phyloP scores from a whole-genome alignment of 116 monocot genomes.

The Zostera marina region DNA sequence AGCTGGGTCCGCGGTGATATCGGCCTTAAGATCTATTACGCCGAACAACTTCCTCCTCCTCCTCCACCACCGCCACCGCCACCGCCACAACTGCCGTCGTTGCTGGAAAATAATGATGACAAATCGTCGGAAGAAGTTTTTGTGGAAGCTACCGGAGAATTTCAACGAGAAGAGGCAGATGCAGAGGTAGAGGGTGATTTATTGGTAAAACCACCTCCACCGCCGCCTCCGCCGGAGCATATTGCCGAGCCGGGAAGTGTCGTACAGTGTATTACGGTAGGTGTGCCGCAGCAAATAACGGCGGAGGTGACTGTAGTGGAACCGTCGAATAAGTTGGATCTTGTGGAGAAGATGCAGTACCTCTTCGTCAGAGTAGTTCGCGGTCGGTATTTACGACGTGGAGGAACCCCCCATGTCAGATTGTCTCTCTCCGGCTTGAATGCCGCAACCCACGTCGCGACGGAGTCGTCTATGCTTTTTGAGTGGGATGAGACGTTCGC shows the following conservation, averaged over 20 bases:
- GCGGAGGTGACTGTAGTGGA: constrained; percentile 10
- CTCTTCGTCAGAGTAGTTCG: constrained; percentile 72
- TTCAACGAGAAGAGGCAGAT: background rate
- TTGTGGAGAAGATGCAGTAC: constrained; percentile 90
- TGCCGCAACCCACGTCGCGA: constrained; percentile 30
- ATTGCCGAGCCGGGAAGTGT: background rate
- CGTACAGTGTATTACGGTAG: background rate
- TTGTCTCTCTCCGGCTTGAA: constrained; percentile 32
- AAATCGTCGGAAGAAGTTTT: background rate
- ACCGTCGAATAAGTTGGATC: constrained; percentile 43
- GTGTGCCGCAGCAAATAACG: background rate
- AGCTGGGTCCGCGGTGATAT: constrained; percentile 68
- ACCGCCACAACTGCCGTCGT: too few relatives aligned
- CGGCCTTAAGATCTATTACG: constrained; percentile 51
- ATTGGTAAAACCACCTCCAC: background rate
- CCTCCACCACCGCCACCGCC: too few relatives aligned
- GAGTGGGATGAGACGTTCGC: constrained; percentile 84
- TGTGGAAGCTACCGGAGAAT: too few relatives aligned
- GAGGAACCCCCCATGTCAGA: constrained; percentile 40
- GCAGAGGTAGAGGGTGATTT: background rate
- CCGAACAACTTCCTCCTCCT: too few relatives aligned
- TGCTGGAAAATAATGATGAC: background rate
- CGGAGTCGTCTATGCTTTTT: constrained; percentile 26
- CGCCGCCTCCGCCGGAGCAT: background rate
- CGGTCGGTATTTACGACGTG: constrained; percentile 33